Percentiles rank a stretch among this genome's conserved stretches.
Conservation (phyloP, 2,329 filamentous ascomycete genomes). For the Nothopassalora personata region DNA sequence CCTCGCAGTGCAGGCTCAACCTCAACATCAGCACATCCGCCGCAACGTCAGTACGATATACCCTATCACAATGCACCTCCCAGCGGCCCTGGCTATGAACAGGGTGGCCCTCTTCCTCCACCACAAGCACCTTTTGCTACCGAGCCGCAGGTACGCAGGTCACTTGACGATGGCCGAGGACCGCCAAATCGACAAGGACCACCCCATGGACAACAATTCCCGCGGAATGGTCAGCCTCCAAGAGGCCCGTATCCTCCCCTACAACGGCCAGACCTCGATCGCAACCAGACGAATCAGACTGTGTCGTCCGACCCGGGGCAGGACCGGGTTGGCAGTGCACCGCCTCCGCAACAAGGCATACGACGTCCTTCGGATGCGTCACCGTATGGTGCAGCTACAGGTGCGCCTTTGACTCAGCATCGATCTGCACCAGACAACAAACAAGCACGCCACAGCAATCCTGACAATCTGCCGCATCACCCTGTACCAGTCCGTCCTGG, state of each 20-base stretch:
- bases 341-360: constrained; percentile 18
- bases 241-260: constrained; percentile 11
- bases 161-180: constrained; percentile 26
- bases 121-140: constrained; percentile 24
- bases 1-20: constrained; percentile 6
- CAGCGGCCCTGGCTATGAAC: constrained; percentile 10
- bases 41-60: constrained; percentile 7
- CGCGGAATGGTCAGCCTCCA: constrained; percentile 6
- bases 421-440: constrained; percentile 17
- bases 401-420: constrained; percentile 25
- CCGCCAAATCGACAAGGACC: constrained; percentile 25
- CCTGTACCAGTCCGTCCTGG: constrained; percentile 49
- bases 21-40: constrained; percentile 6
- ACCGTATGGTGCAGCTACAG: constrained; percentile 4
- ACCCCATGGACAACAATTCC: constrained; percentile 18
- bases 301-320: constrained; percentile 25
- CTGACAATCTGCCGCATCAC: constrained; percentile 53
- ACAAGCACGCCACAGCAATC: constrained; percentile 35
- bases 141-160: constrained; percentile 20
- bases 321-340: constrained; percentile 20
- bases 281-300: constrained; percentile 16
- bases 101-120: constrained; percentile 16
- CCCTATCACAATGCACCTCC: constrained; percentile 9
- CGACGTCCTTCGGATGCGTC: constrained; percentile 22
- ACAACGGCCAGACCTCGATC: constrained; percentile 18